phyloP scores from a whole-genome alignment of 2,329 filamentous ascomycete genomes.

The Nigrograna mackinnonii region DNA sequence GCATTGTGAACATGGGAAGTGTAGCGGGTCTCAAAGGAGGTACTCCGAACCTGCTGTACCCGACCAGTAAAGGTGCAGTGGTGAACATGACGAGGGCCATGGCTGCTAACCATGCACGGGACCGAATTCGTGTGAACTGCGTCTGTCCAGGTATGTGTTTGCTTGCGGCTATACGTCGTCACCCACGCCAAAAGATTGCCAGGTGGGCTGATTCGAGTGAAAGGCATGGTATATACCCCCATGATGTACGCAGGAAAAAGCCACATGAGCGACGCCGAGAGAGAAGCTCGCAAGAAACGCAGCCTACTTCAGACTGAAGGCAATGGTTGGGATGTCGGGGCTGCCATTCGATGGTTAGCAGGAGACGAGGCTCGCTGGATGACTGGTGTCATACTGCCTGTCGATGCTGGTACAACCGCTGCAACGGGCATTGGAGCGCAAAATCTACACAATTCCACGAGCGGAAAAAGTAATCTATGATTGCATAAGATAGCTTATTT shows the following conservation, averaged over 20 bases:
- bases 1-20: constrained; percentile 65
- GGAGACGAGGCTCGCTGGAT: constrained; percentile 58
- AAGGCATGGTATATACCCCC: constrained; percentile 56
- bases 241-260: constrained; percentile 58
- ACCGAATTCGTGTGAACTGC: constrained; percentile 59
- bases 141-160: constrained; percentile 54
- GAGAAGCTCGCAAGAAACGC: constrained; percentile 54
- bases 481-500: too few relatives aligned
- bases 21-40: constrained; percentile 62
- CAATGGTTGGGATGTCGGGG: constrained; percentile 58
- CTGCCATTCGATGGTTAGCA: constrained; percentile 56
- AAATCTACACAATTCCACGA: too few relatives aligned
- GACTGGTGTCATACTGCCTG: constrained; percentile 37
- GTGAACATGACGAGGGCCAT: constrained; percentile 62
- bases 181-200: too few relatives aligned
- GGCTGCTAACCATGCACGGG: constrained; percentile 56
- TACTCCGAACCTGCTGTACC: constrained; percentile 58
- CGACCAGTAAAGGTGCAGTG: constrained; percentile 57
- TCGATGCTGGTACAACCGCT: constrained; percentile 33
- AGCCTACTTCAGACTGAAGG: constrained; percentile 59
- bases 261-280: constrained; percentile 55
- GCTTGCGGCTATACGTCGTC: too few relatives aligned
- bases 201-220: neutral
- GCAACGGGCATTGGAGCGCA: constrained; percentile 28
- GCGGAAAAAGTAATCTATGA: too few relatives aligned